Base-by-base conservation (phyloP, 2,329 filamentous ascomycete species). In the Ceratocystis papillata region DNA sequence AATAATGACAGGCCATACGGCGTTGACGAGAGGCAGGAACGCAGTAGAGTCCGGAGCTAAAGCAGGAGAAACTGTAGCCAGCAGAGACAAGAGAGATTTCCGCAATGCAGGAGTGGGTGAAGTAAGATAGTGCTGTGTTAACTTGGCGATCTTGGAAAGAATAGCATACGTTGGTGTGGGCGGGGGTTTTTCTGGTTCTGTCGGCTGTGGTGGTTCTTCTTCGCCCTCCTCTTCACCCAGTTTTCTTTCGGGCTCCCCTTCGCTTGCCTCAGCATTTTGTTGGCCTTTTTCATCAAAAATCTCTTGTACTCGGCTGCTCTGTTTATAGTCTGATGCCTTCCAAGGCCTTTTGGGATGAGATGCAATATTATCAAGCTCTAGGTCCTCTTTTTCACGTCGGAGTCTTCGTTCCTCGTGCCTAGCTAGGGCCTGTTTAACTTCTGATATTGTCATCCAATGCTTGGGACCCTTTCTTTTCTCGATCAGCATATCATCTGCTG, bases 81-180 rank as follows among this genome's bases (percentile, higher is more conserved):
- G 82, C 5, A 97, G 83, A 17, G 84, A 82, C 8, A 99, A 83
- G 2, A 99, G 81, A 0, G 87, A 89, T 37, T 85, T 85, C 50
- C 93, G 86, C 7, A 99, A 81, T 10, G 84, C 83, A 0, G 92
- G 85, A 0, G 90, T 92, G 0, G 89, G 86, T 0, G 90, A 92
- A 5, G 93, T 91, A 10, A 99, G 82, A 74, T 96, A 94, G 73
- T 96, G 87, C 72, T 96, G 92, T 4, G 91, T 93, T 0, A 96
- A 84, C 62, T 83, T 83, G 28, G 91, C 85, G 66, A 99, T 94
- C 67, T 87, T 87, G 44, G 90, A 81, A 2, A 97, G 83, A 10
- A 96, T 81, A n/a, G 80, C 80, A 74, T 95, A 95, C 0, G 89
- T 89, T 70, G 88, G 87, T 59, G 88, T 88, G 45, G 86, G 86